Evolutionary conservation across 371 early-diverging fungal species (phyloP).

Genomic region (Mycotypha africana): DNA sequence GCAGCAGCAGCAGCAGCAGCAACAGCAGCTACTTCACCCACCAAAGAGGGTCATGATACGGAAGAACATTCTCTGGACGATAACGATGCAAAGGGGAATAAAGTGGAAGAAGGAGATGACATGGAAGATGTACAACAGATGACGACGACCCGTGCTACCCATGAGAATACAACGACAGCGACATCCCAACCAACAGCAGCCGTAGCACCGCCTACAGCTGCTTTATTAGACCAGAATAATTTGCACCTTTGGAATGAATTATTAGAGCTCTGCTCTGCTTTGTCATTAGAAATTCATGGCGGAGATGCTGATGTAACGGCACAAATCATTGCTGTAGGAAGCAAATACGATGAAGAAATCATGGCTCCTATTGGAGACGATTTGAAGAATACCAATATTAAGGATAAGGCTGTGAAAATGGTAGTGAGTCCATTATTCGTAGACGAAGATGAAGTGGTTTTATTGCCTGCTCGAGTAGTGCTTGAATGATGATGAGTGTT

Average conservation of each 20-base stretch:
- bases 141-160: no score
- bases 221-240: conserved; percentile 1
- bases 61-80: no score
- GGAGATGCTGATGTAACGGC: conserved; percentile 42
- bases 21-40: no score
- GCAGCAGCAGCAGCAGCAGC: no score
- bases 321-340: conserved; percentile 27
- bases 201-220: no score
- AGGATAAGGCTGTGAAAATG: conserved; percentile 26
- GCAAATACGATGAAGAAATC: conserved; percentile 34
- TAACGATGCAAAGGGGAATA: no score
- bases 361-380: conserved; percentile 35
- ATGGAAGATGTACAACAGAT: no score
- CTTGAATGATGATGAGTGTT: conserved; percentile 31
- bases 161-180: no score
- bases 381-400: conserved; percentile 6
- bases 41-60: background rate
- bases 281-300: conserved; percentile 42
- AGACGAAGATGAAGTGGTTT: conserved; percentile 37
- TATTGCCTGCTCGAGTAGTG: conserved; percentile 37
- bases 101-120: no score
- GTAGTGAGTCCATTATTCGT: conserved; percentile 38
- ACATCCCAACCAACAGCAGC: no score
- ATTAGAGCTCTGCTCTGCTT: conserved; percentile 25
- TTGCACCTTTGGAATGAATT: conserved; percentile 30